These are phyloP conservation scores for Marchantia paleacea DNA, from an alignment of 225 moss, liverwort and hornwort species.

Conservation along the genomic window DNA sequence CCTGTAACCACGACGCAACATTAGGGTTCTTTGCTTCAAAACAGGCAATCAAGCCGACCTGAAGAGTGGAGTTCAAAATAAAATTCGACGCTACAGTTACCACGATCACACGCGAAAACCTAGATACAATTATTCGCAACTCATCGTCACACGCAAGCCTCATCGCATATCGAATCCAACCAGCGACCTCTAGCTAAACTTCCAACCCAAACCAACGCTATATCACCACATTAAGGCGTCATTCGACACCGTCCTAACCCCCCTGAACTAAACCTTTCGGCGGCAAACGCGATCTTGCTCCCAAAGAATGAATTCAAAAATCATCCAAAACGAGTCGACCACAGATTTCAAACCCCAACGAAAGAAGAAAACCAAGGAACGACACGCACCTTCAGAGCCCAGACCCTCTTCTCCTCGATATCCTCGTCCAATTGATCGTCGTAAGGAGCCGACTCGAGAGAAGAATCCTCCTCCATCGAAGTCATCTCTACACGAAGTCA, in stretches of 20 bases:
- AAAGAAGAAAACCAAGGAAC: neutral
- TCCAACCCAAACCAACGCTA: neutral
- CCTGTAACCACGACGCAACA: constrained; percentile 33
- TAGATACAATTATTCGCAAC: neutral
- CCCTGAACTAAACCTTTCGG: neutral
- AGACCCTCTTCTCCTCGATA: constrained; percentile 42
- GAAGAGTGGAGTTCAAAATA: neutral
- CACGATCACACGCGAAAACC: neutral
- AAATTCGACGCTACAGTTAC: neutral
- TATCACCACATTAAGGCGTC: neutral
- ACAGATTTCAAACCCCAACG: neutral
- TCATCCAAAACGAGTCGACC: neutral
- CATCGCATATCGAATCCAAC: neutral
- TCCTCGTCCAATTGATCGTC: constrained; percentile 40
- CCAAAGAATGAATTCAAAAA: neutral
- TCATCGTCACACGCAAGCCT: neutral
- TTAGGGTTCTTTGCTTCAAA: constrained; percentile 9
- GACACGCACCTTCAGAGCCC: constrained; percentile 40
- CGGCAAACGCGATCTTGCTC: neutral
- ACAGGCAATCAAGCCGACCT: neutral
- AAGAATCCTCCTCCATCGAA: constrained; percentile 44
- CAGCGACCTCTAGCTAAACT: neutral
- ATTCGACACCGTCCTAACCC: neutral
- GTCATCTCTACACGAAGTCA: constrained; percentile 9
- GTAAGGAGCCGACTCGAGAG: constrained; percentile 30